These are phyloP conservation scores for Russula olivacea DNA, from an alignment of 768 basidiomycete genomes.

Conservation along the genomic window DNA sequence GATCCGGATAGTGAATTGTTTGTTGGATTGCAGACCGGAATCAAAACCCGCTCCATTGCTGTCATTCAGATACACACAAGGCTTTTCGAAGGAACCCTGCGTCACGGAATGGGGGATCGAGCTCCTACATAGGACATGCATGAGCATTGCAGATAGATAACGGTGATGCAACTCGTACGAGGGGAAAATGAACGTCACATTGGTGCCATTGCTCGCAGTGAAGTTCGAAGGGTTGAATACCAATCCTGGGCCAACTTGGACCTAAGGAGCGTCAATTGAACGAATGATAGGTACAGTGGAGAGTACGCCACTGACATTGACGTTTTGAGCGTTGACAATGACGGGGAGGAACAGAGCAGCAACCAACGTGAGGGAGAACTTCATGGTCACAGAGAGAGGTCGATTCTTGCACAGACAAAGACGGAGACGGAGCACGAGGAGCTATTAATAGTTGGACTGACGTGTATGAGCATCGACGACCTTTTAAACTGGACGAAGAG, in stretches of 20 bases:
- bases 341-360: conserved; percentile 30
- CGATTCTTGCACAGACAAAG: not conserved
- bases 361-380: conserved; percentile 32
- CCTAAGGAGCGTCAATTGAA: conserved; percentile 28
- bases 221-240: conserved; percentile 43
- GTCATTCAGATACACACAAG: conserved; percentile 39
- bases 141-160: not conserved
- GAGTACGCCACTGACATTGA: conserved; percentile 28
- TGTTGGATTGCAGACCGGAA: conserved; percentile 40
- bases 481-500: not conserved
- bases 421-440: not conserved
- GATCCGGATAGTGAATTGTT: conserved; percentile 45
- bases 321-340: conserved; percentile 40
- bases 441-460: not conserved
- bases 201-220: conserved; percentile 43
- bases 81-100: conserved; percentile 29
- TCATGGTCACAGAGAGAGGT: conserved; percentile 26
- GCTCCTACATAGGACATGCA: conserved; percentile 5
- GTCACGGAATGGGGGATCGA: conserved; percentile 32
- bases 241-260: conserved; percentile 42
- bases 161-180: conserved; percentile 28
- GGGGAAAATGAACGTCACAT: conserved; percentile 51
- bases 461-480: not conserved
- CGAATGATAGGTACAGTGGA: not conserved
- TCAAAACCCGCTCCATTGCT: conserved; percentile 44